These are phyloP conservation scores for Saccharum officinarum DNA, from an alignment of 176 grass and related monocot genomes.

Conservation along the genomic window DNA sequence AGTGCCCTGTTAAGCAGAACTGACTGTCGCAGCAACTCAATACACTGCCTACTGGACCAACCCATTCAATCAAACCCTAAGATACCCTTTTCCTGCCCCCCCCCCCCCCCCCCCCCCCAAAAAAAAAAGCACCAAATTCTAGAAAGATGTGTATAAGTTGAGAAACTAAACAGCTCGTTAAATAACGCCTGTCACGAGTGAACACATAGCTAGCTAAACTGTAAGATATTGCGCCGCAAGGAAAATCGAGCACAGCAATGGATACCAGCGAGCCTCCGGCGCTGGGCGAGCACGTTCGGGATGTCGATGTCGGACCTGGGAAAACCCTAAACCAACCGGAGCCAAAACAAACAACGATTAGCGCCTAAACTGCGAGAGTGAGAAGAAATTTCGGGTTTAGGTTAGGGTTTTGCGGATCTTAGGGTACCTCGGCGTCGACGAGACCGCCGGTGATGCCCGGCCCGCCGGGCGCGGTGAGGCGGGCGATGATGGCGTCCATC, in stretches of 20 bases:
- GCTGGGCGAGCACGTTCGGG: slow-evolving; percentile 58
- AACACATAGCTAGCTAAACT: not conserved
- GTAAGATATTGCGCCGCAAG: not conserved
- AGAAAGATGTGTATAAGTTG: not conserved
- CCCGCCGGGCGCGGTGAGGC: slow-evolving; percentile 54
- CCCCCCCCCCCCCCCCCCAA: not conserved
- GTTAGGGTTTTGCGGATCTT: slow-evolving; percentile 28
- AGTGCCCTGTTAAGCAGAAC: not conserved
- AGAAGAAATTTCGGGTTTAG: not conserved
- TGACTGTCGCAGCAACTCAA: not conserved
- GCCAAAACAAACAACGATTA: slow-evolving; percentile 11
- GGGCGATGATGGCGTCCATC: slow-evolving; percentile 82
- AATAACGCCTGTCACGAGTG: not conserved
- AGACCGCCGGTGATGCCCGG: slow-evolving; percentile 70
- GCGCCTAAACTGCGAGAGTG: not conserved
- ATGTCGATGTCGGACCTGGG: slow-evolving; percentile 73
- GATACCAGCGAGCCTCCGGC: slow-evolving; percentile 60
- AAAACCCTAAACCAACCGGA: slow-evolving; percentile 56
- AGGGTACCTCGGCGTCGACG: slow-evolving; percentile 63
- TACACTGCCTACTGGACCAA: not conserved
- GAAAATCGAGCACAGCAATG: not conserved
- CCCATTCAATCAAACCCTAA: not conserved
- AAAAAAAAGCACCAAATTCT: not conserved
- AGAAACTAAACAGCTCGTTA: not conserved
- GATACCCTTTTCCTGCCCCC: not conserved